Evolutionary conservation across 2,329 filamentous ascomycete genomes (phyloP).

Genomic region (Cladosporium sp.): DNA sequence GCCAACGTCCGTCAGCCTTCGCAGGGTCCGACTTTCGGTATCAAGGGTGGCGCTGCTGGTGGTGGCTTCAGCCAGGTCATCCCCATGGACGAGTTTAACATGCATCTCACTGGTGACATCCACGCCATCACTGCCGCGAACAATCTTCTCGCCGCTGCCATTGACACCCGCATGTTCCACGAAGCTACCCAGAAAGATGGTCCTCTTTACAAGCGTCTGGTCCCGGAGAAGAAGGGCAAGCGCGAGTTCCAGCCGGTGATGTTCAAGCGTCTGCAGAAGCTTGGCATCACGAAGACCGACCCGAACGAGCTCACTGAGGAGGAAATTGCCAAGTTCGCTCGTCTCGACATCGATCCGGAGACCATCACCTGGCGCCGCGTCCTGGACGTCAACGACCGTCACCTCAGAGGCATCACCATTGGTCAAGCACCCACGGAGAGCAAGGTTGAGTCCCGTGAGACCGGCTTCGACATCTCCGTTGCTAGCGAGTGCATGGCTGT

Average conservation of each 20-base stretch:
- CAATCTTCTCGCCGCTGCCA: slow-evolving; percentile 91
- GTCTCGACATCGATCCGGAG: slow-evolving; percentile 90
- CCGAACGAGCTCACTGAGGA: slow-evolving; percentile 86
- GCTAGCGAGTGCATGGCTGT: slow-evolving; percentile 99
- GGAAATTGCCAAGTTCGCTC: slow-evolving; percentile 81
- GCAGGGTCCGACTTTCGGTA: slow-evolving; percentile 95
- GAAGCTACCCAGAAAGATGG: slow-evolving; percentile 91
- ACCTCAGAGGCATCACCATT: slow-evolving; percentile 82
- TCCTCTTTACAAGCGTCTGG: slow-evolving; percentile 77
- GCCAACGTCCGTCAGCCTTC: slow-evolving; percentile 96
- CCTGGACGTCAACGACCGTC: slow-evolving; percentile 93
- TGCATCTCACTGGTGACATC: slow-evolving; percentile 95
- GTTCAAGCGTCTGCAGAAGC: slow-evolving; percentile 88
- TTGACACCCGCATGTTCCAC: slow-evolving; percentile 97
- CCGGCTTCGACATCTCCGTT: slow-evolving; percentile 95
- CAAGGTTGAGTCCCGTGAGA: slow-evolving; percentile 79
- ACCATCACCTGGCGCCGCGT: slow-evolving; percentile 98
- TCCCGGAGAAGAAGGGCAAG: slow-evolving; percentile 84
- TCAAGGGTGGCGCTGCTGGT: slow-evolving; percentile 95
- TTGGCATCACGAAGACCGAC: slow-evolving; percentile 92
- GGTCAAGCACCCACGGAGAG: slow-evolving; percentile 78
- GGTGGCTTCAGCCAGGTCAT: slow-evolving; percentile 99
- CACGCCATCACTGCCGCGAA: slow-evolving; percentile 96
- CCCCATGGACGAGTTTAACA: slow-evolving; percentile 99
- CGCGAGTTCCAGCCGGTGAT: slow-evolving; percentile 82